phyloP scores from a whole-genome alignment of 306 rosid genomes.

The Acacia confusa region DNA sequence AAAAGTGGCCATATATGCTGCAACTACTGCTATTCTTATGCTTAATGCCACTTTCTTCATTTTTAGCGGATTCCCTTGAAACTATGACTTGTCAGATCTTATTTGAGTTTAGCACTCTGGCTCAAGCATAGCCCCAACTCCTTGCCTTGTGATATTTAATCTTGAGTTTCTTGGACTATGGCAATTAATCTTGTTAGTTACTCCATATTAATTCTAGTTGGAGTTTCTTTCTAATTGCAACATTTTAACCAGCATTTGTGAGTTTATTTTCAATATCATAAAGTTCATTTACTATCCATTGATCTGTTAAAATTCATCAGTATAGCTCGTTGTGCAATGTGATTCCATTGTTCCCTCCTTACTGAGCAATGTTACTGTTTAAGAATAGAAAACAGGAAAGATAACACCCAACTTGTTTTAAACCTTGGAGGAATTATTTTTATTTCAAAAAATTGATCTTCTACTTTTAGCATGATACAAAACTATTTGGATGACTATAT shows the following conservation, averaged over 20 bases:
- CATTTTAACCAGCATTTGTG: background rate
- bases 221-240: conserved; percentile 19
- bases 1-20: conserved; percentile 21
- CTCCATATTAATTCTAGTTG: background rate
- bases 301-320: conserved; percentile 6
- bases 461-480: background rate
- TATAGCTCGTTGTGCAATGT: background rate
- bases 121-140: background rate
- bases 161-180: conserved; percentile 10
- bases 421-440: background rate
- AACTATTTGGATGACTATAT: background rate
- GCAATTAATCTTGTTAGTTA: background rate
- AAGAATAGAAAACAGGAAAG: background rate
- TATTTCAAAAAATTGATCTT: background rate
- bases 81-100: conserved; percentile 6
- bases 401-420: background rate
- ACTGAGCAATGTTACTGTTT: background rate
- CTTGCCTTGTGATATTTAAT: conserved; percentile 20
- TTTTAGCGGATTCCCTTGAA: conserved; percentile 7
- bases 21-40: conserved; percentile 19
- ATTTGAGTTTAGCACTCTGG: background rate
- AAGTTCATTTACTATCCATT: conserved; percentile 12
- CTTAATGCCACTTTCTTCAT: conserved; percentile 34
- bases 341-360: conserved; percentile 15
- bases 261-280: conserved; percentile 6